Base-by-base conservation (phyloP, 768 basidiomycete species). In the Leucogyrophana mollusca region DNA sequence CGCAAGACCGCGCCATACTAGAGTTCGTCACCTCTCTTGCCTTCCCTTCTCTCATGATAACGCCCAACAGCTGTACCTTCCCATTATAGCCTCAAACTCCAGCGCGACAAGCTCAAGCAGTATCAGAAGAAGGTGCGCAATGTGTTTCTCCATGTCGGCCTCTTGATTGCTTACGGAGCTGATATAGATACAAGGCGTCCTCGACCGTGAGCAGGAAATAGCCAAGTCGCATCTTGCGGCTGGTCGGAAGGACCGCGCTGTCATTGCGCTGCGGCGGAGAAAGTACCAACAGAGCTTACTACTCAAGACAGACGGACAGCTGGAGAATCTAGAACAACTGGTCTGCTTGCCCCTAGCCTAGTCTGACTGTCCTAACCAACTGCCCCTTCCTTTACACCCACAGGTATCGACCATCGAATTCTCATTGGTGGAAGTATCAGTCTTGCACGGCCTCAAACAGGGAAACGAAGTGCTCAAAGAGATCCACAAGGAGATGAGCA, bases 401-500 rank as follows among this genome's bases (percentile, higher is more conserved):
- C 58, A 99, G 95, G 94, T 97, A 20, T 90, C 92, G 3, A 90
- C 87, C 0, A 96, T 99, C 57, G 96, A 99, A 64, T 98, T 96
- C 71, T 93, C 96, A 6, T 75, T 94, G 40, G 83, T 98, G 17
- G 90, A 98, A 66, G 82, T 90, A 36, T 93, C 94, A 2, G 90
- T 99, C 9, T 60, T 98, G 25, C 91, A 92, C 62, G 96, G 95
- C 7, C 69, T 99, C 35, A 82, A 91, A 64, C 92, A 94, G 68
- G 96, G 96, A 2, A 97, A 88, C 55, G 87, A 89, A 23, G 93
- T 97, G 1, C 73, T 99, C 36, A 92, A 88, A 64, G 84, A 96
- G 67, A 87, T 99, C 13, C 94, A 99, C 65, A 85, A 85, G 56
- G 93, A 98, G 65, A 83, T 99, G 82, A 91, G 84, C 55, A 57